Percentiles rank a stretch among this genome's conserved stretches.
phyloP scores from a whole-genome alignment of 805 yeast genomes.

The Kodamaea fukazawae region DNA sequence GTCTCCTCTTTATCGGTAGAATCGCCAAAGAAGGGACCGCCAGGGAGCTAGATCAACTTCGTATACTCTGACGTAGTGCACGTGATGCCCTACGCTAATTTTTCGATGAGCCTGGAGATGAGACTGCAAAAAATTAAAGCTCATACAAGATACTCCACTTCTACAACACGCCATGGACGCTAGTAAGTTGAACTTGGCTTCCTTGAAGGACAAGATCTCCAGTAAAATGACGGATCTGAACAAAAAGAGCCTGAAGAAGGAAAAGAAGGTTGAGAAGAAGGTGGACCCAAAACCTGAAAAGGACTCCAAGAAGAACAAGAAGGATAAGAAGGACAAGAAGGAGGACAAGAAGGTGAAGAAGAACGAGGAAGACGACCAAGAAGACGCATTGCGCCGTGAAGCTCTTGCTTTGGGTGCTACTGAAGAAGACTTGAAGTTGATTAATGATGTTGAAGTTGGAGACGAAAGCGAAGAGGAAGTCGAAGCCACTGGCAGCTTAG shows the following conservation, averaged over 20 bases:
- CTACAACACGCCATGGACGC: constrained; percentile 37
- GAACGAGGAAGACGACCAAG: constrained; percentile 2
- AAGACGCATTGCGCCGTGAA: constrained; percentile 57
- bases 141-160: no score
- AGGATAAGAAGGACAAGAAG: constrained; percentile 3
- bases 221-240: constrained; percentile 15
- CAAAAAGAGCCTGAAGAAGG: constrained; percentile 9
- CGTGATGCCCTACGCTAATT: no score
- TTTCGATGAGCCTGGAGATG: no score
- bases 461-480: constrained; percentile 50
- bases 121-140: constrained; percentile 2
- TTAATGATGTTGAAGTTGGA: constrained; percentile 54
- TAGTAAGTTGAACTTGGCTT: constrained; percentile 46
- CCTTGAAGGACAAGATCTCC: constrained; percentile 60
- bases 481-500: constrained; percentile 40
- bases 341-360: constrained; percentile 4
- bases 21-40: no score
- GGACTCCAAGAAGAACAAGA: constrained; percentile 8
- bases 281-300: background rate
- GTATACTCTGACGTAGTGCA: no score
- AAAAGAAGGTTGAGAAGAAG: constrained; percentile 9
- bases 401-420: constrained; percentile 83
- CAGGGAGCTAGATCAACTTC: no score
- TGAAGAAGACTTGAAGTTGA: constrained; percentile 70
- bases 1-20: no score